Base-by-base conservation (phyloP, 139 green algal genomes). In the Parachlorella kessleri region DNA sequence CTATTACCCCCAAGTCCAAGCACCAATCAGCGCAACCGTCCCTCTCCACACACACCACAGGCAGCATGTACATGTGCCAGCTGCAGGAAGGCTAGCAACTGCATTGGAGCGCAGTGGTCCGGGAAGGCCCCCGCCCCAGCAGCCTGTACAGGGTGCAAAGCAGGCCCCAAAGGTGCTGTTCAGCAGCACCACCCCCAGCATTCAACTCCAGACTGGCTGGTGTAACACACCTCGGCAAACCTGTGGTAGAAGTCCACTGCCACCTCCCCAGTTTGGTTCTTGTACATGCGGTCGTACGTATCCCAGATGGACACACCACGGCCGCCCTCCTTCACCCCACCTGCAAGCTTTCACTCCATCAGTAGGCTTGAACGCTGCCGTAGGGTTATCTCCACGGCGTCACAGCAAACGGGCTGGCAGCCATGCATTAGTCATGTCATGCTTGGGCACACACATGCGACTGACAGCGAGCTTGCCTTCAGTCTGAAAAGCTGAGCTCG, bases 291-390 rank as follows among this genome's bases (percentile, higher is more conserved):
- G n/a, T 80, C 78, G 65, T 87, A 92, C 1, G 76, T 83, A 76
- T 92, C 88, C 88, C 88, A 92, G 37, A 92, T 91, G 39, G 55
- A 81, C 6, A 64, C 42, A 1, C 65, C 54, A 14, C 73, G 72
- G 39, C 86, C 86, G 7, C 67, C 86, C 67, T 81, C 84, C n/a
- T n/a, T 35, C 37, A 40, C 59, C 4, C 26, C 59, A 10, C 73
- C 76, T 36, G 75, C 30, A 24, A 41, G 30, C n/a, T n/a, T n/a
- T n/a, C n/a, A n/a, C n/a, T n/a, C n/a, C n/a, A n/a, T n/a, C n/a
- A n/a, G n/a, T n/a, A n/a, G n/a, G n/a, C n/a, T n/a, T n/a, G n/a
- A n/a, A n/a, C n/a, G n/a, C n/a, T n/a, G n/a, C n/a, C 9, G 41
- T 28, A 75, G 30, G 10, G 40, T 30, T 32, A 23, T 2, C 18